Conservation (phyloP, 176 grass and related monocot species). For the Hyparrhenia diplandra region DNA sequence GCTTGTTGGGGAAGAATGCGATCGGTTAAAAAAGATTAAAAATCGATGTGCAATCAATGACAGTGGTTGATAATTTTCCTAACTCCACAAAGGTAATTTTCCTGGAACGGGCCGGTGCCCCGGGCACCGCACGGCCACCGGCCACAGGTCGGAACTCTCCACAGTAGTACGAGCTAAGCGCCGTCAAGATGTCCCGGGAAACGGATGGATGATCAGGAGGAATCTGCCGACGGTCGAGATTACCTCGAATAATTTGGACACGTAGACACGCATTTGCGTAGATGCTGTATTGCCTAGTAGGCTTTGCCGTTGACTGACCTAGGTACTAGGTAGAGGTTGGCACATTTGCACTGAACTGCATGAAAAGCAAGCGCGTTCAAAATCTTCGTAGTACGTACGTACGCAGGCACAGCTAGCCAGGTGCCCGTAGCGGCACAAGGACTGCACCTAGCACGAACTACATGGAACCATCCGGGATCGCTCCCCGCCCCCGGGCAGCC, state of each 20-base stretch:
- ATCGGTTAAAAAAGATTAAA: too few species aligned
- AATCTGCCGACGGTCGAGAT: neutral
- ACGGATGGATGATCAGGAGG: neutral
- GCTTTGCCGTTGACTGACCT: neutral
- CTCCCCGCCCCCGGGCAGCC: neutral
- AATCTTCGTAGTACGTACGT: neutral
- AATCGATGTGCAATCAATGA: too few species aligned
- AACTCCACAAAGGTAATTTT: too few species aligned
- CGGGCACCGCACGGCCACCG: too few species aligned
- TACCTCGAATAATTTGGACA: neutral
- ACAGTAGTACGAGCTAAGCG: neutral
- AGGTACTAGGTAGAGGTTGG: neutral
- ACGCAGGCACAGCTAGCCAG: neutral
- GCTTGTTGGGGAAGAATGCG: too few species aligned
- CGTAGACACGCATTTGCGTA: too few species aligned
- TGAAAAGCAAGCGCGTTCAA: conserved; percentile 25
- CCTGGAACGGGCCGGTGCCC: too few species aligned
- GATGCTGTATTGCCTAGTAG: neutral
- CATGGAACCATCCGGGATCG: conserved; percentile 6
- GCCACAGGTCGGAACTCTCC: too few species aligned
- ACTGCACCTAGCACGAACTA: too few species aligned
- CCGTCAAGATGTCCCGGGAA: neutral
- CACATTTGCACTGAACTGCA: neutral
- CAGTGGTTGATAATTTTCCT: too few species aligned
- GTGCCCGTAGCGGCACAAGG: neutral